Conservation (phyloP, 2,329 filamentous ascomycete genomes). For the Furcasterigmium sp. region DNA sequence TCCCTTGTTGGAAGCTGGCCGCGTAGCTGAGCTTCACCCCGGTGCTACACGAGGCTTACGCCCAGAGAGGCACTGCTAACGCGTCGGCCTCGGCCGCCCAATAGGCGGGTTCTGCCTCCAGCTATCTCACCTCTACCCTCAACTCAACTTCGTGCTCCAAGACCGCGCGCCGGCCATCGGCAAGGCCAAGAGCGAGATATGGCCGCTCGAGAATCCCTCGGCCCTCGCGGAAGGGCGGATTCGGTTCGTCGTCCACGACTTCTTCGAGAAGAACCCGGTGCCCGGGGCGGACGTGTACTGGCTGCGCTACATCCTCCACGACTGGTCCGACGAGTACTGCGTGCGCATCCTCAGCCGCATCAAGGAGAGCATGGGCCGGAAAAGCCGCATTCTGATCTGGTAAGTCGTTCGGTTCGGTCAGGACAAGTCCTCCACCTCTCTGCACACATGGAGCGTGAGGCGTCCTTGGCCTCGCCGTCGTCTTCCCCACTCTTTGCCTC, state of each 20-base stretch:
- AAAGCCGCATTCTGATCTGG: slow-evolving; percentile 13
- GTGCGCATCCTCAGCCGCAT: slow-evolving; percentile 17
- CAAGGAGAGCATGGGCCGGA: slow-evolving; percentile 10
- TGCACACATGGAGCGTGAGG: no score
- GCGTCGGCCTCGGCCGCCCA: no score
- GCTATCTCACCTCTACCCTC: slow-evolving; percentile 22
- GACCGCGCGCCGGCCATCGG: slow-evolving; percentile 22
- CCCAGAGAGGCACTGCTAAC: no score
- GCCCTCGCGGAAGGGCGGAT: slow-evolving; percentile 6
- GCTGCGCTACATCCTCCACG: slow-evolving; percentile 38
- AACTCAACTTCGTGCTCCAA: slow-evolving; percentile 27
- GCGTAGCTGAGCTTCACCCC: slow-evolving; percentile 12
- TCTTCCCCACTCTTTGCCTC: no score
- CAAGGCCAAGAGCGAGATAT: slow-evolving; percentile 17
- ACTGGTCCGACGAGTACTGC: slow-evolving; percentile 33
- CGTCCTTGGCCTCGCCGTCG: no score
- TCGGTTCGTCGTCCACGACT: slow-evolving; percentile 12
- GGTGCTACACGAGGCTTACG: slow-evolving; percentile 14
- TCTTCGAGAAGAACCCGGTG: slow-evolving; percentile 12
- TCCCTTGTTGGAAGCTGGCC: no score
- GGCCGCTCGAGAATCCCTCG: slow-evolving; percentile 19
- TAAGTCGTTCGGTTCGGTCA: slow-evolving; percentile 1
- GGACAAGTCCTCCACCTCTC: no score
- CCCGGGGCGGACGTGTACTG: slow-evolving; percentile 27
- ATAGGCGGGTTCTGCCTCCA: slow-evolving; percentile 25